These are phyloP conservation scores for Metarhizium humberi DNA, from an alignment of 2,329 filamentous ascomycete species.

Conservation along the genomic window DNA sequence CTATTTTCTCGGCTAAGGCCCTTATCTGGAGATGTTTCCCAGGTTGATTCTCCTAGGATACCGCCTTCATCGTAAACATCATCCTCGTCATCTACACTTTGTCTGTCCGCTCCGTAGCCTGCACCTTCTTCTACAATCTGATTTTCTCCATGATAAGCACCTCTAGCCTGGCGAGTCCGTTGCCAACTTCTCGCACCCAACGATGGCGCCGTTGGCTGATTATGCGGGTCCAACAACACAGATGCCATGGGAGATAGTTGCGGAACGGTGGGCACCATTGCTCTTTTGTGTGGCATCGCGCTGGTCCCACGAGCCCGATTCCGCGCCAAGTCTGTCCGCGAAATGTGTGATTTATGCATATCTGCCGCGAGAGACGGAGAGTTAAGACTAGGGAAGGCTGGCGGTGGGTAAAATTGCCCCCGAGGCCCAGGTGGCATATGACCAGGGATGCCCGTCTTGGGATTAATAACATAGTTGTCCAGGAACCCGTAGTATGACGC, in stretches of 20 bases:
- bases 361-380: conserved; percentile 50
- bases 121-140: conserved; percentile 47
- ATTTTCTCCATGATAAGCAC: conserved; percentile 36
- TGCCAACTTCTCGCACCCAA: conserved; percentile 36
- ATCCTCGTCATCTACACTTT: conserved; percentile 40
- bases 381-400: conserved; percentile 62
- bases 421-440: conserved; percentile 45
- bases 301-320: conserved; percentile 20
- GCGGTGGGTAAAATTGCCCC: conserved; percentile 62
- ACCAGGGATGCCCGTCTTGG: conserved; percentile 55
- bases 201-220: conserved; percentile 52
- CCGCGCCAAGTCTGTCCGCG: conserved; percentile 33
- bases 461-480: conserved; percentile 78
- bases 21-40: conserved; percentile 47
- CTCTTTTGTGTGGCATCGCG: not conserved
- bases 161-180: conserved; percentile 32
- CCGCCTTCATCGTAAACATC: conserved; percentile 42
- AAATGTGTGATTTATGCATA: conserved; percentile 39
- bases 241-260: conserved; percentile 60
- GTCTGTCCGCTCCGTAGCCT: conserved; percentile 34
- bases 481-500: conserved; percentile 92
- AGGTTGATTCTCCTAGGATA: conserved; percentile 47
- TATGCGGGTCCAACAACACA: conserved; percentile 64
- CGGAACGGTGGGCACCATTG: conserved; percentile 30
- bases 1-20: conserved; percentile 44